These are phyloP conservation scores for Candida ascalaphidarum DNA, from an alignment of 805 yeast species.

Conservation along the genomic window DNA sequence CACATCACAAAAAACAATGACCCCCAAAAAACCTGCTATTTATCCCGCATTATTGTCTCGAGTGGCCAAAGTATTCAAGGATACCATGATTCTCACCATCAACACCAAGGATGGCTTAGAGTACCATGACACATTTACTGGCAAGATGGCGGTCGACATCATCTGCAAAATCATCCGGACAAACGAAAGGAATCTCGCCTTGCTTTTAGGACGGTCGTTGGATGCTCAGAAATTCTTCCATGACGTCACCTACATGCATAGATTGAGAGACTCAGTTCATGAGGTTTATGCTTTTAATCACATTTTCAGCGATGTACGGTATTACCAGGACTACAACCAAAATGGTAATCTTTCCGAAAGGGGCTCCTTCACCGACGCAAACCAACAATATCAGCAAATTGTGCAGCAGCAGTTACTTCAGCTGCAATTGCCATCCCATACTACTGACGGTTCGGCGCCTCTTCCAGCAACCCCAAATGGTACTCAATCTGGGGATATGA, in stretches of 20 bases:
- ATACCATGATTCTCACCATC: slow-evolving; percentile 60
- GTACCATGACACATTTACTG: slow-evolving; percentile 89
- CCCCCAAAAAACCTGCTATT: slow-evolving; percentile 52
- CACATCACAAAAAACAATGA: slow-evolving; percentile 16
- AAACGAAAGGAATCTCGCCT: slow-evolving; percentile 83
- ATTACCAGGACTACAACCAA: slow-evolving; percentile 23
- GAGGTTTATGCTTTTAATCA: slow-evolving; percentile 84
- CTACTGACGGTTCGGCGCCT: slow-evolving; percentile 8
- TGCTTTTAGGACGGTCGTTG: slow-evolving; percentile 79
- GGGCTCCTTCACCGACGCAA: slow-evolving; percentile 15
- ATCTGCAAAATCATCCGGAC: slow-evolving; percentile 80
- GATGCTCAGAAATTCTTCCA: slow-evolving; percentile 94
- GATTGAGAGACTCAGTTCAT: slow-evolving; percentile 76
- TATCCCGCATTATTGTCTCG: slow-evolving; percentile 86
- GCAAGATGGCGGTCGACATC: slow-evolving; percentile 89
- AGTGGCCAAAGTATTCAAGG: slow-evolving; percentile 74
- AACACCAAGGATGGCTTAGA: slow-evolving; percentile 85
- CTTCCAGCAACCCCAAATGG: slow-evolving; percentile 9
- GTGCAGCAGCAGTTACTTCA: slow-evolving; percentile 9
- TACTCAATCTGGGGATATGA: slow-evolving; percentile 4
- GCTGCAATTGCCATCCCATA: slow-evolving; percentile 12
- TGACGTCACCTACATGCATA: slow-evolving; percentile 91
- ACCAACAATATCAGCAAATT: slow-evolving; percentile 4
- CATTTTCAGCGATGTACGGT: slow-evolving; percentile 36
- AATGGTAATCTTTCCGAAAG: slow-evolving; percentile 17